Conservation (phyloP, 176 grass and related monocot genomes). For the Oryza rufipogon region DNA sequence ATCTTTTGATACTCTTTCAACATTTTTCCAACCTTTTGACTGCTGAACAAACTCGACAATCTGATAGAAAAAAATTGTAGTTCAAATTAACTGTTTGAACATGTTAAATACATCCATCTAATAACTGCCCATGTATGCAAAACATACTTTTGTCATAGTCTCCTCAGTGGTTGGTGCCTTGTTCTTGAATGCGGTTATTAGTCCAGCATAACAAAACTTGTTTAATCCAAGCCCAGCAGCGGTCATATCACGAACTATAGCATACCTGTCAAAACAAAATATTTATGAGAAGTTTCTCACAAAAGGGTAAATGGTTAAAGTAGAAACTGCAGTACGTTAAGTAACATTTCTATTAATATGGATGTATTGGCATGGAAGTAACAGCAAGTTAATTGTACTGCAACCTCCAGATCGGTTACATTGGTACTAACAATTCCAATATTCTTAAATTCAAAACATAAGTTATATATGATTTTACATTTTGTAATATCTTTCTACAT, state of each 20-base stretch:
- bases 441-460: conserved; percentile 14
- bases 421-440: background rate
- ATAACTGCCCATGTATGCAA: conserved; percentile 15
- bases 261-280: conserved; percentile 66
- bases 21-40: conserved; percentile 89
- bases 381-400: conserved; percentile 10
- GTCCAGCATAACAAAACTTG: conserved; percentile 96
- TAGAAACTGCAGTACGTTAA: background rate
- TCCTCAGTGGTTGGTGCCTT: conserved; percentile 74
- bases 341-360: conserved; percentile 1
- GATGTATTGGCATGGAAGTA: conserved; percentile 16
- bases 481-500: background rate
- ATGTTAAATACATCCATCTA: conserved; percentile 26
- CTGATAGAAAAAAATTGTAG: conserved; percentile 48
- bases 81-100: background rate
- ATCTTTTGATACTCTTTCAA: conserved; percentile 73
- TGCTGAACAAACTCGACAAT: conserved; percentile 96
- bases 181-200: conserved; percentile 95
- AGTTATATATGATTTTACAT: background rate
- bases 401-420: conserved; percentile 20
- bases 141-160: conserved; percentile 66
- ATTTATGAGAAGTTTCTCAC: conserved; percentile 17
- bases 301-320: conserved; percentile 23
- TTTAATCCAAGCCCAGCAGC: conserved; percentile 93
- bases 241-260: conserved; percentile 93